phyloP scores from a whole-genome alignment of 164 flowering plant genomes.

The Magnolia sinica region DNA sequence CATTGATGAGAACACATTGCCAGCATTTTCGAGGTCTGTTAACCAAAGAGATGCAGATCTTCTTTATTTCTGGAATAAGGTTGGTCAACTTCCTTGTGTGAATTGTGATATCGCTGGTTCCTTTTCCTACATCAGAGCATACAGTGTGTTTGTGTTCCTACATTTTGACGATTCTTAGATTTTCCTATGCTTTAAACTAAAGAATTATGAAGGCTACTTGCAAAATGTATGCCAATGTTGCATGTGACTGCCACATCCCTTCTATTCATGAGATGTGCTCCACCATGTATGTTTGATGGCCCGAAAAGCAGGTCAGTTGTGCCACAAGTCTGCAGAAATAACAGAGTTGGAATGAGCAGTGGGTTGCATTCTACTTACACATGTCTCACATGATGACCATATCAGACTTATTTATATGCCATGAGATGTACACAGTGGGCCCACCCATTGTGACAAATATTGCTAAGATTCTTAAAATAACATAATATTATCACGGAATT shows the following conservation, averaged over 20 bases:
- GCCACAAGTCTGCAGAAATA: neutral
- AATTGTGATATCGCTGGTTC: neutral
- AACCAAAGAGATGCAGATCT: conserved; percentile 91
- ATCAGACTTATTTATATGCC: neutral
- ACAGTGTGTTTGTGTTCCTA: neutral
- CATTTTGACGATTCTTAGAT: neutral
- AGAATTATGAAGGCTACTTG: neutral
- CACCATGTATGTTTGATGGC: neutral
- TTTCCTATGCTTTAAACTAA: neutral
- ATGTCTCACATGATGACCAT: neutral
- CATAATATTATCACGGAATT: no score
- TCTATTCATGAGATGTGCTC: neutral
- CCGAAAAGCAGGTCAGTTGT: neutral
- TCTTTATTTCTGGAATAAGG: conserved; percentile 81
- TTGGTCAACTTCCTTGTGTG: conserved; percentile 12
- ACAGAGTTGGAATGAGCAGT: neutral
- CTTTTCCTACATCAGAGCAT: neutral
- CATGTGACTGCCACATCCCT: neutral
- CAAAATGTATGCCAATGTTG: neutral
- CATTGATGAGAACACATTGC: conserved; percentile 47
- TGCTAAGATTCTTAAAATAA: no score
- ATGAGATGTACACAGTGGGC: neutral
- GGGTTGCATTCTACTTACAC: neutral
- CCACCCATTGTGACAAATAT: no score
- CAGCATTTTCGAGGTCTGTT: conserved; percentile 36